Base-by-base conservation (phyloP, 208 protist genomes). In the Wallacemonas sp. region DNA sequence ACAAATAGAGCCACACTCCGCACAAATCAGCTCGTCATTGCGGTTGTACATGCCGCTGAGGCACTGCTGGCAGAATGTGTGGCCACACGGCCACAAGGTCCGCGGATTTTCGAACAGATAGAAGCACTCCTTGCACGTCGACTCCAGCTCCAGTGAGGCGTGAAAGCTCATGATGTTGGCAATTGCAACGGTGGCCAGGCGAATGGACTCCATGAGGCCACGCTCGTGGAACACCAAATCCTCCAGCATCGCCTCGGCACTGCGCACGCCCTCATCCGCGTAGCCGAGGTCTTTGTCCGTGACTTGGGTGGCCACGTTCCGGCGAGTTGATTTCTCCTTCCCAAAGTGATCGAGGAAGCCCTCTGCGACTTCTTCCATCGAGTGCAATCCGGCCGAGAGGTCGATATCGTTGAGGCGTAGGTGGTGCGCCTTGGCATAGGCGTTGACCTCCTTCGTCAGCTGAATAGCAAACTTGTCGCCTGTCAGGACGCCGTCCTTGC, bases 41-140 rank as follows among this genome's bases (percentile, higher is more conserved):
- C 63, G 42, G 65, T 89, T 88, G 75, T 90, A 90, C 86, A 95
- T 88, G 33, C 74, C 72, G 14, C 77, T 34, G 53, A 95, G 75
- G 59, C 90, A 95, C 1, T 70, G 63, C 46, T 86, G 73, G 51
- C 90, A 96, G 56, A 96, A 96, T 19, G 87, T 91, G 84, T 96
- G 90, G 17, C 90, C 90, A 65, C 90, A 96, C 8, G 90, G 90
- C 86, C 90, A 96, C 26, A 95, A 64, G 27, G 87, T 93, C 42
- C 85, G 84, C 8, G 90, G 86, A 53, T 76, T 70, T 45, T 91
- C 82, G 68, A 91, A 96, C 17, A 96, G 69, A 47, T 74, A 92
- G 63, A 96, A 92, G 62, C 90, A 96, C 77, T 86, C 77, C 68
- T 81, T 88, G 68, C 90, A 96, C 15, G 90, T 96, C 12, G 83